A percentile compares a stretch with the other conserved stretches of the same genome.
Evolutionary conservation across 2,329 filamentous ascomycete genomes (phyloP).

Genomic region (Exophiala dermatitidis): DNA sequence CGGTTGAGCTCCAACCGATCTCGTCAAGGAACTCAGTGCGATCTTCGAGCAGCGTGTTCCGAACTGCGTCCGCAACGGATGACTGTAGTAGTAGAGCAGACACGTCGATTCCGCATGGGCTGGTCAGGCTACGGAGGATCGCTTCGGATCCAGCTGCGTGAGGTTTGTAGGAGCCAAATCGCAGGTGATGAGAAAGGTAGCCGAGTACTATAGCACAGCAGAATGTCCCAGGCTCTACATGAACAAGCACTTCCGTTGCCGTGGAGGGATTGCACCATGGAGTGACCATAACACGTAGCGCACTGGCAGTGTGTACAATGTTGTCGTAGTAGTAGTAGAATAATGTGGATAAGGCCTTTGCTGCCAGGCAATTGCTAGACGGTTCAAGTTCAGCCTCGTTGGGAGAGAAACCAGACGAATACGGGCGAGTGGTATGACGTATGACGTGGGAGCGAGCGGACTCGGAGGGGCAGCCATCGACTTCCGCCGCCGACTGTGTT

Average conservation of each 20-base stretch:
- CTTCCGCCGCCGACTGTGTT: no score
- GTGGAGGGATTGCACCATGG: no score
- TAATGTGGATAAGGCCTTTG: no score
- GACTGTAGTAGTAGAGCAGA: neutral
- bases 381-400: slow-evolving; percentile 2
- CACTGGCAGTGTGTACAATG: no score
- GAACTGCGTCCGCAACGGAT: slow-evolving; percentile 43
- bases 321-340: no score
- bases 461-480: no score
- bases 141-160: slow-evolving; percentile 4
- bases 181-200: neutral
- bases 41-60: slow-evolving; percentile 55
- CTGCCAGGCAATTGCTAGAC: neutral
- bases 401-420: neutral
- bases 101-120: neutral
- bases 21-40: slow-evolving; percentile 3
- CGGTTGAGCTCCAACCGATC: slow-evolving; percentile 12
- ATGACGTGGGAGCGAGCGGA: neutral
- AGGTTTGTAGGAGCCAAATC: neutral
- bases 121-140: slow-evolving; percentile 9
- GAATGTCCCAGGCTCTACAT: no score
- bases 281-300: no score
- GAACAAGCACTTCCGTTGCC: no score
- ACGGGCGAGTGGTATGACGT: slow-evolving; percentile 4
- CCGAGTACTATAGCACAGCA: no score